Evolutionary conservation across 1,284 basidiomycete genomes (phyloP).

Genomic region (Blastosporella zonata): DNA sequence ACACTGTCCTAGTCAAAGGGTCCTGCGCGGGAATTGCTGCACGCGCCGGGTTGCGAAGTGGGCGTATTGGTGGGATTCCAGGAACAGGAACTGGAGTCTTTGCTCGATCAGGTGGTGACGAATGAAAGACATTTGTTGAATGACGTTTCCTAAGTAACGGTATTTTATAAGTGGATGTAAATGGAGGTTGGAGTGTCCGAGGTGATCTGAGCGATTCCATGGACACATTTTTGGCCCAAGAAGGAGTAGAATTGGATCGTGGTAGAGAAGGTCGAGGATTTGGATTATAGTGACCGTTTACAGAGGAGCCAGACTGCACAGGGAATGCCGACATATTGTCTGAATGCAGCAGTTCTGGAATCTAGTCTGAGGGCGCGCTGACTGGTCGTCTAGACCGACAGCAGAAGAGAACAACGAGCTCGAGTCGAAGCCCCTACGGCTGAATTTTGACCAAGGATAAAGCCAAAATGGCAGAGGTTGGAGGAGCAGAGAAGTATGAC

Average conservation of each 20-base stretch:
- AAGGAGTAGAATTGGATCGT: conserved; percentile 17
- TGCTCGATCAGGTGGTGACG: conserved; percentile 18
- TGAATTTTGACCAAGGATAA: neutral
- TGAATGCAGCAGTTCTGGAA: neutral
- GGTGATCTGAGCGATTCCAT: conserved; percentile 15
- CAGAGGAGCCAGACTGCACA: conserved; percentile 8
- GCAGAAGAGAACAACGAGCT: neutral
- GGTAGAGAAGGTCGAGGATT: conserved; percentile 14
- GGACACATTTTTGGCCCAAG: conserved; percentile 17
- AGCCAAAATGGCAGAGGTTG: neutral
- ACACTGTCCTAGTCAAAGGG: conserved; percentile 16
- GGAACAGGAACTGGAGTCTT: conserved; percentile 20
- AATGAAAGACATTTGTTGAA: conserved; percentile 25
- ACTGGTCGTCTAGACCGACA: neutral
- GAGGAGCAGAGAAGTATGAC: no score
- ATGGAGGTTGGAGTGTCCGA: conserved; percentile 2
- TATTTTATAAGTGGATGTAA: neutral
- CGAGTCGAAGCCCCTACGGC: neutral
- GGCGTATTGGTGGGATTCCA: conserved; percentile 21
- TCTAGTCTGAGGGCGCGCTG: conserved; percentile 1
- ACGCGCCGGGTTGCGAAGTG: conserved; percentile 26
- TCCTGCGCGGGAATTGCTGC: conserved; percentile 6
- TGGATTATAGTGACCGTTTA: conserved; percentile 3
- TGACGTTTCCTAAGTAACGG: conserved; percentile 29
- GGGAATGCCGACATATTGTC: conserved; percentile 13